Conservation (phyloP, 2,329 filamentous ascomycete species). For the Emydomyces testavorans region DNA sequence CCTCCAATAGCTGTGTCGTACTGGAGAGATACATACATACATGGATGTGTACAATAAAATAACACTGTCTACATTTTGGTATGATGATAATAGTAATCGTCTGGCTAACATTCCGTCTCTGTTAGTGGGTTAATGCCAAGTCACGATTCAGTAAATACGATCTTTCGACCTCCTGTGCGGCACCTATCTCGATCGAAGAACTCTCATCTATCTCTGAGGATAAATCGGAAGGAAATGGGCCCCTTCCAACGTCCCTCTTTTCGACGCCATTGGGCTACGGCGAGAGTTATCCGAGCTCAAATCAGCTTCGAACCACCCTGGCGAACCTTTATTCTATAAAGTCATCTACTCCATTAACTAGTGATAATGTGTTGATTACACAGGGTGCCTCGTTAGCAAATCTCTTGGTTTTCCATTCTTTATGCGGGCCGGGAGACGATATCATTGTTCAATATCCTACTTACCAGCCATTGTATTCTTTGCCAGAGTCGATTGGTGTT, state of each 20-base stretch:
- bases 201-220: conserved; percentile 44
- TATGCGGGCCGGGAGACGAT: conserved; percentile 65
- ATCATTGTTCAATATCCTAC: conserved; percentile 79
- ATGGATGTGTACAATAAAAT: no score
- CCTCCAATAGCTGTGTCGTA: no score
- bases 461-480: conserved; percentile 71
- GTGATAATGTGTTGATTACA: conserved; percentile 61
- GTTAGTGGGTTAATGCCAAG: conserved; percentile 45
- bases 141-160: conserved; percentile 45
- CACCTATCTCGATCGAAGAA: conserved; percentile 45
- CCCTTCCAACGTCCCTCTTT: conserved; percentile 33
- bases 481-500: conserved; percentile 63
- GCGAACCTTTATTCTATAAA: conserved; percentile 53
- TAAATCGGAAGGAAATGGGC: conserved; percentile 27
- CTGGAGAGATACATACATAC: no score
- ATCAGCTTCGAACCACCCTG: conserved; percentile 52
- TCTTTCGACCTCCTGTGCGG: conserved; percentile 47
- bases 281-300: conserved; percentile 53
- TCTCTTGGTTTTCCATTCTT: conserved; percentile 61
- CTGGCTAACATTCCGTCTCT: background rate
- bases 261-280: conserved; percentile 59
- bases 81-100: background rate
- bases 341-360: conserved; percentile 36
- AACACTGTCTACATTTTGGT: no score
- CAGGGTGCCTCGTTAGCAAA: conserved; percentile 78